Evolutionary conservation across 768 basidiomycete genomes (phyloP).

Genomic region (Cystofilobasidium macerans): DNA sequence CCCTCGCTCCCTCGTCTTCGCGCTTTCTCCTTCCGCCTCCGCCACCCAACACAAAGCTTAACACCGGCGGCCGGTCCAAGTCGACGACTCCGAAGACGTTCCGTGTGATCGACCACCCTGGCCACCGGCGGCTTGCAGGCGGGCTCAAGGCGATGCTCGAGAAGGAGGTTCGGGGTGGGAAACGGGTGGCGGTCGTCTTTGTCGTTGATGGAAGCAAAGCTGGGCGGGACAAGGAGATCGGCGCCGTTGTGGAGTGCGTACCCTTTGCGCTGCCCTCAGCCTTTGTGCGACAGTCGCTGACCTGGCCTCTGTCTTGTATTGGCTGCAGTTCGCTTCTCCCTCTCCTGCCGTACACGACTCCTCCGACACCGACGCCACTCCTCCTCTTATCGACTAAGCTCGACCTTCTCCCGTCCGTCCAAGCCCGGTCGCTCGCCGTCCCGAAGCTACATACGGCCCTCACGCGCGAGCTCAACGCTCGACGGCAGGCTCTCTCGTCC

Average conservation of each 20-base stretch:
- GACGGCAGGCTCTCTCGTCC: conserved; percentile 2
- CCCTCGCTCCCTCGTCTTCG: conserved; percentile 14
- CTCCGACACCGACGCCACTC: conserved; percentile 16
- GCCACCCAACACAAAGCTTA: conserved; percentile 3
- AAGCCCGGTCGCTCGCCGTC: conserved; percentile 17
- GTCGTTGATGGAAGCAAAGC: conserved; percentile 16
- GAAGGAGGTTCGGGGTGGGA: conserved; percentile 11
- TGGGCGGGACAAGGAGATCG: conserved; percentile 21
- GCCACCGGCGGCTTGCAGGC: conserved; percentile 11
- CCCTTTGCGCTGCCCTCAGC: not conserved
- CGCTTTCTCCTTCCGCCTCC: conserved; percentile 18
- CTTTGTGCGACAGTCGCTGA: not conserved
- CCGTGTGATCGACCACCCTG: conserved; percentile 23
- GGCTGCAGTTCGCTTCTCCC: conserved; percentile 15
- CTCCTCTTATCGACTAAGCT: conserved; percentile 22
- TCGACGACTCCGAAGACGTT: not conserved
- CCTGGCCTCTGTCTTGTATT: not conserved
- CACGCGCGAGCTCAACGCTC: conserved; percentile 25
- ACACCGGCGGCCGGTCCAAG: not conserved
- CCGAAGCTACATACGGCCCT: conserved; percentile 20
- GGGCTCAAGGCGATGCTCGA: conserved; percentile 5
- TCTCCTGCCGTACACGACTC: conserved; percentile 16
- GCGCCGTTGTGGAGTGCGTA: conserved; percentile 18
- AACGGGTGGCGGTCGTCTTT: conserved; percentile 19
- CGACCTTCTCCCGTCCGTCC: conserved; percentile 14